Base-by-base conservation (phyloP, 805 yeast genomes). In the Peterozyma xylosa region DNA sequence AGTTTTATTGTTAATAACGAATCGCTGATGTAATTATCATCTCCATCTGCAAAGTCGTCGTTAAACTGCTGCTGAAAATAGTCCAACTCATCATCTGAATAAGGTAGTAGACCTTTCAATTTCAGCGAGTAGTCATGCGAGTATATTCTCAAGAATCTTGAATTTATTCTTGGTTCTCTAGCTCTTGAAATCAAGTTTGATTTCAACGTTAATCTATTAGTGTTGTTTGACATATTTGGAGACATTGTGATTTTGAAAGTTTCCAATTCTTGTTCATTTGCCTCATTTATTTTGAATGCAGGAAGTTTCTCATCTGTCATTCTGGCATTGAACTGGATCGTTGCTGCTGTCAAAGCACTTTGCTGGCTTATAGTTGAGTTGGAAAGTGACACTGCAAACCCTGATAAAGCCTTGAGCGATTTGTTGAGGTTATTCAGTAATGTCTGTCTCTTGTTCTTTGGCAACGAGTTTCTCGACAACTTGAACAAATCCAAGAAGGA, bases 81-180 rank as follows among this genome's bases (percentile, higher is more conserved):
- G 39, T 68, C 70, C 33, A 65, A 57, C 38, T 60, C 64, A 15
- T 59, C 57, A 15, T 66, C 59, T 1, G 63, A 52, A 37, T 57
- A 56, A 5, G 65, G 63, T 10, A 65, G 53, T 3, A 54, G 39
- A 1, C 66, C 66, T 3, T 57, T 51, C 2, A 51, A 40, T 44
- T 76, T 61, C 13, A 72, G 64, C n/a, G 65, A 57, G 46, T 60
- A 67, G 51, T 76, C 80, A 38, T 67, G 62, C 1, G 82, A 73
- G 48, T 75, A 76, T 33, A 73, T 58, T 43, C 73, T 58, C 18
- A 78, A 55, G 46, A 77, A 77, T 30, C 60, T 58, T 7, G 76
- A 59, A 52, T 78, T 78, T 37, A 76, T 64, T 43, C 82, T 63
- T 33, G 71, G 67, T 46, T 76, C 81, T 46, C 82, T 60, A 17